Evolutionary conservation across 225 moss, liverwort and hornwort species (phyloP).

Genomic region (Marchantia paleacea): DNA sequence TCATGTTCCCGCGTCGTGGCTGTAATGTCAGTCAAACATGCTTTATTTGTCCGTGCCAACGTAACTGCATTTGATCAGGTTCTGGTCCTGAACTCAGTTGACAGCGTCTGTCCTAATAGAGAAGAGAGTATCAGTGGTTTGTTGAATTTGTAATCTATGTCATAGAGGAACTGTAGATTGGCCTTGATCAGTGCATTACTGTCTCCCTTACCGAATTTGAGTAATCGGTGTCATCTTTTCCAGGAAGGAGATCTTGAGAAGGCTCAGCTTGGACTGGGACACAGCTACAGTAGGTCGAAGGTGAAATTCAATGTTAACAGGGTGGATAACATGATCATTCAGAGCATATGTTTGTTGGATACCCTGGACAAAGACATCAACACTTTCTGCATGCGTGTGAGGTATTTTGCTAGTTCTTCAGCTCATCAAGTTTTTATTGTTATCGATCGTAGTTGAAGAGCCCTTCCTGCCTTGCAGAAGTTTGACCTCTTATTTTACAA

Average conservation of each 20-base stretch:
- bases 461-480: no score
- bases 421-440: no score
- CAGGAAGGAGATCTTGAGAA: constrained; percentile 98
- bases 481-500: no score
- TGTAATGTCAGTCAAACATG: no score
- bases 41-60: no score
- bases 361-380: constrained; percentile 95
- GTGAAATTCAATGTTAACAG: constrained; percentile 97
- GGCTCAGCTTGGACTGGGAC: constrained; percentile 78
- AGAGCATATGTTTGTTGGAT: constrained; percentile 89
- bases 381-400: constrained; percentile 89
- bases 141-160: no score
- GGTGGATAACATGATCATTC: constrained; percentile 97
- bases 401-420: constrained; percentile 38
- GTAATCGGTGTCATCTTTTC: neutral
- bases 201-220: neutral
- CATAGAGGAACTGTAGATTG: neutral
- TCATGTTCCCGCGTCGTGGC: no score
- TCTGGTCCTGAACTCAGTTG: no score
- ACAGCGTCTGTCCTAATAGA: neutral
- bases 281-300: constrained; percentile 94
- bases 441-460: no score
- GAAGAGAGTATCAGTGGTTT: neutral
- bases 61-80: no score
- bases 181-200: neutral